Evolutionary conservation across 2,329 filamentous ascomycete species (phyloP), one percentile per base, ranked within the genome.

Genomic region (Coniella lustricola): DNA sequence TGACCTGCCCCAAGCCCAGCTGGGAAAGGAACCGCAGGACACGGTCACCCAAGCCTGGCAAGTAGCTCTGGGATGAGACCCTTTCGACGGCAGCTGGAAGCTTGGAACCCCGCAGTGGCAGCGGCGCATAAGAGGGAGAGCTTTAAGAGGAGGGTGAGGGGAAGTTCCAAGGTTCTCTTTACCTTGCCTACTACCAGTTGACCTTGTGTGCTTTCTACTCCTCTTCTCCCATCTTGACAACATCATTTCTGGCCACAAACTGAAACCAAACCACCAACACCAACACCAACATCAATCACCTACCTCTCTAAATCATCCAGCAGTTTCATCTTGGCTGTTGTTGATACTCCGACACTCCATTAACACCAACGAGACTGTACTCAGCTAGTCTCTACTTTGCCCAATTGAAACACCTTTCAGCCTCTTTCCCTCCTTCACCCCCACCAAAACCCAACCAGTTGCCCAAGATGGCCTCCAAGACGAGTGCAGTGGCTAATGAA

Each of bases 381-480:
- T 4, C 9, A 20, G 36, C 50, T 37, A 29, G 33, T 44, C 43
- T 53, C 41, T 35, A 29, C 44, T 31, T 14, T 33, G 21, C 36
- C 44, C 49, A 50, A 52, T 52, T 48, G 35, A 50, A 17, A 34
- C 10, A 21, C 14, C 25, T 17, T 22, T 10, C 36, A 44, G 8
- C 29, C 25, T 38, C 17, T 20, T 21, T 18, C 31, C 21, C 7
- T 8, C 37, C 17, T 33, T 34, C 32, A 22, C 49, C 40, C 12
- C 25, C 25, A 29, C 25, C 25, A 29, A 44, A 55, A 54, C 22
- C 49, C 32, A 52, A 63, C 52, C 58, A 55, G 49, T 59, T 61
- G 60, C 58, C 55, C 69, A 77, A 66, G 66, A 81, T 81, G 77
- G 73, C 75, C 63, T 66, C 66, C 62, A 80, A 80, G 73, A 71